These are phyloP conservation scores for Penicillium hesseltinei DNA, from an alignment of 2,329 filamentous ascomycete species.

Conservation along the genomic window DNA sequence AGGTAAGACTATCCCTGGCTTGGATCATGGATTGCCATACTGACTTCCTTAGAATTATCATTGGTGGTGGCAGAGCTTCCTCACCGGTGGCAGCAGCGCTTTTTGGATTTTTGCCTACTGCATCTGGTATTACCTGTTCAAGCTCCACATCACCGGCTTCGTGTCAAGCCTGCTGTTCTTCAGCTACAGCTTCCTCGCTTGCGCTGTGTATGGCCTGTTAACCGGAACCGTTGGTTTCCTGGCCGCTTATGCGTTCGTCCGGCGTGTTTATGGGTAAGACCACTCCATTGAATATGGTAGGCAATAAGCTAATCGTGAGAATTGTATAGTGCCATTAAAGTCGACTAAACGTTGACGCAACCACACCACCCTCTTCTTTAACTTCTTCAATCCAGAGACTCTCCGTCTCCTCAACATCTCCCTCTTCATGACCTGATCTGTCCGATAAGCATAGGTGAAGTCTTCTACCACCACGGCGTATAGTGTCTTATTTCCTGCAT, in stretches of 20 bases:
- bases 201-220: constrained; percentile 74
- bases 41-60: constrained; percentile 63
- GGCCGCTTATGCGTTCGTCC: constrained; percentile 78
- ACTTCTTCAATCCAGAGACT: not conserved
- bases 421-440: constrained; percentile 14
- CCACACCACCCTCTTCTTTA: not conserved
- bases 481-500: constrained; percentile 16
- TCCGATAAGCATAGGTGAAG: constrained; percentile 23
- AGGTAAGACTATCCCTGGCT: constrained; percentile 49
- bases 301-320: constrained; percentile 5
- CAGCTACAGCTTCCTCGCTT: constrained; percentile 78
- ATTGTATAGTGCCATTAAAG: constrained; percentile 33
- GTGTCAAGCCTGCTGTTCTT: constrained; percentile 81
- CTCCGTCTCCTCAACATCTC: not conserved
- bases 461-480: constrained; percentile 22
- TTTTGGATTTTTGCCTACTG: constrained; percentile 82
- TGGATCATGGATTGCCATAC: not conserved
- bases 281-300: not conserved
- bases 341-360: constrained; percentile 25
- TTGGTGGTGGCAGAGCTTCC: constrained; percentile 91
- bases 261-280: constrained; percentile 74
- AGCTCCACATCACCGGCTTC: constrained; percentile 77
- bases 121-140: constrained; percentile 78
- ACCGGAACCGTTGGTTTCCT: constrained; percentile 83
- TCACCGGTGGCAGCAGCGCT: constrained; percentile 72